phyloP scores from a whole-genome alignment of 2,329 filamentous ascomycete species.

The Fusarium verticillioides region DNA sequence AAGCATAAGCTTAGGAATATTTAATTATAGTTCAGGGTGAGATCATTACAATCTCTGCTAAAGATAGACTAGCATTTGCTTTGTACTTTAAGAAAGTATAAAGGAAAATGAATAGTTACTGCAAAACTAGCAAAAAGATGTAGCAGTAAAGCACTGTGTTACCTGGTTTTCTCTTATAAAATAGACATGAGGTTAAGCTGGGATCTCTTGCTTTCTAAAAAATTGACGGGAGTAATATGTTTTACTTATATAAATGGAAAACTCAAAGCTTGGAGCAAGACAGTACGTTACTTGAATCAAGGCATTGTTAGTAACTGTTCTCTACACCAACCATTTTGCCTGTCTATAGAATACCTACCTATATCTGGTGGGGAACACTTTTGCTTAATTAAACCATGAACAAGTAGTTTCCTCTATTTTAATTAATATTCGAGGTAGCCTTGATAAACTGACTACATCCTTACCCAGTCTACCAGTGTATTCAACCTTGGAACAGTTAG shows the following conservation, averaged over 20 bases:
- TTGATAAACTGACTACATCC: neutral
- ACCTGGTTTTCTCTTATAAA: neutral
- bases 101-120: neutral
- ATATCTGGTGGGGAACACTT: too few species aligned
- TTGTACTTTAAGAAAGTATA: neutral
- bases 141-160: too few species aligned
- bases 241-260: neutral
- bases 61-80: neutral
- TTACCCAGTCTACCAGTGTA: neutral
- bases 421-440: neutral
- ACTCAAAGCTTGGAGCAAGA: neutral
- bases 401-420: neutral
- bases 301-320: neutral
- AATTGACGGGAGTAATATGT: neutral
- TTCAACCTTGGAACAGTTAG: neutral
- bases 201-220: neutral
- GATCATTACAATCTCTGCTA: neutral
- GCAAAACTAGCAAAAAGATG: neutral
- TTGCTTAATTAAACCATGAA: too few species aligned
- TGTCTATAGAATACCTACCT: neutral
- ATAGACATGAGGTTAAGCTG: neutral
- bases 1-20: neutral
- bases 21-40: neutral
- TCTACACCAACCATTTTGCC: neutral
- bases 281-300: neutral